Percentiles rank a stretch among this genome's conserved stretches.
phyloP scores from a whole-genome alignment of 2,329 filamentous ascomycete genomes.

The Colletotrichum lindemuthianum region DNA sequence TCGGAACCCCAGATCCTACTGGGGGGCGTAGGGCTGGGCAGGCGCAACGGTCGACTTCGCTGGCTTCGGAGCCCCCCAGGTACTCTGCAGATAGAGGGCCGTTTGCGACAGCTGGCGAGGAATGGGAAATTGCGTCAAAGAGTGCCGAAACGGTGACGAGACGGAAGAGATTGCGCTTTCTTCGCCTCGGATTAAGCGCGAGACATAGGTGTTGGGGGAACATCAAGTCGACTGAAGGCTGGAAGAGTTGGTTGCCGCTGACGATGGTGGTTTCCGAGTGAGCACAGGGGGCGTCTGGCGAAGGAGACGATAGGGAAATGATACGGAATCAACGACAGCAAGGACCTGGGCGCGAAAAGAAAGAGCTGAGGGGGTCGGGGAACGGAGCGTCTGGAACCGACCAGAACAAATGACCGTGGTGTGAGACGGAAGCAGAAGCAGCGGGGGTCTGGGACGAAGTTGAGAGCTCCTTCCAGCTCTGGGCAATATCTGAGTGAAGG shows the following conservation, averaged over 20 bases:
- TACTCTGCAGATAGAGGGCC: too few species aligned
- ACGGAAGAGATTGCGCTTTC: not conserved
- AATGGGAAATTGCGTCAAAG: conserved; percentile 18
- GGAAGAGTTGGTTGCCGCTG: not conserved
- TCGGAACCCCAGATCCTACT: too few species aligned
- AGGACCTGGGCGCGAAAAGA: conserved; percentile 6
- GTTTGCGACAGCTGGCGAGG: not conserved
- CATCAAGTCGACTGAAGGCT: conserved; percentile 4
- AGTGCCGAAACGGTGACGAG: conserved; percentile 12
- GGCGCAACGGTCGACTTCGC: not conserved
- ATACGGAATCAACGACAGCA: not conserved
- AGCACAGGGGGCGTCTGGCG: conserved; percentile 1
- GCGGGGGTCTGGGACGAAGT: conserved; percentile 3
- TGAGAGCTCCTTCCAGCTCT: not conserved
- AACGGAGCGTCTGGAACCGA: not conserved
- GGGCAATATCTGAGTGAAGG: too few species aligned
- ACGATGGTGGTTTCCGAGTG: not conserved
- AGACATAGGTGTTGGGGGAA: conserved; percentile 10
- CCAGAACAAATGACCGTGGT: not conserved
- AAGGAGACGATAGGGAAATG: not conserved
- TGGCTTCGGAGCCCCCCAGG: too few species aligned
- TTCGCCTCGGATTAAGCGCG: conserved; percentile 4
- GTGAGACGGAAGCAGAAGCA: conserved; percentile 11
- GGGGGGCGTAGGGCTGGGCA: conserved; percentile 1
- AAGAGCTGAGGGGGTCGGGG: not conserved